Conservation (phyloP, 768 basidiomycete species). For the Mycena polygramma region DNA sequence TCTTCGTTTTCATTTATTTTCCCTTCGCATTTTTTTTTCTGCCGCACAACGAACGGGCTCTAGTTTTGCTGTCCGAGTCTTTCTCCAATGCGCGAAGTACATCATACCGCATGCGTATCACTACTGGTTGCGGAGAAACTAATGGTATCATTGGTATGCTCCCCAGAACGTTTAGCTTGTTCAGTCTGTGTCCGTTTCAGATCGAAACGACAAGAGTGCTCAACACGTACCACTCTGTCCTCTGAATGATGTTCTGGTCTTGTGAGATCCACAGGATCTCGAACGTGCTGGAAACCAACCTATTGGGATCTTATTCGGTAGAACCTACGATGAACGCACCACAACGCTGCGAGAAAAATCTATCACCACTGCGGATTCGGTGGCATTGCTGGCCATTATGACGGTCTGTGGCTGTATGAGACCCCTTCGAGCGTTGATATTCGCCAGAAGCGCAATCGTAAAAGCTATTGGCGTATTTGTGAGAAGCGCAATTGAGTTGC, state of each 20-base stretch:
- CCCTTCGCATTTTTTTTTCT: no score
- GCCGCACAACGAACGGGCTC: no score
- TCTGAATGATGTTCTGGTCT: neutral
- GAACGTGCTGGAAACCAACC: neutral
- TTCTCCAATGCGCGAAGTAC: no score
- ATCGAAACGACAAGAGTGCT: no score
- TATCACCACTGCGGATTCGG: conserved; percentile 6
- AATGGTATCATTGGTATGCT: no score
- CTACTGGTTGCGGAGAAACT: no score
- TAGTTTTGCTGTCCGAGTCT: no score
- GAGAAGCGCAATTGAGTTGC: neutral
- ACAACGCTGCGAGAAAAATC: conserved; percentile 32
- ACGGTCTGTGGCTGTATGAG: no score
- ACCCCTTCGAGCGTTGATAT: neutral
- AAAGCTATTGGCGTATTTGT: neutral
- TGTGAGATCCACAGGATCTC: neutral
- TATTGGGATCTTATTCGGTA: neutral
- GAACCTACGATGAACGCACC: conserved; percentile 21
- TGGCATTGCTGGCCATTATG: neutral
- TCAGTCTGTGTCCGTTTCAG: no score
- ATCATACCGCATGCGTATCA: no score
- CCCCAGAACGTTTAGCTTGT: no score
- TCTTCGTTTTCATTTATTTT: no score
- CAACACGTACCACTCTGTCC: neutral
- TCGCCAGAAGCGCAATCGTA: conserved; percentile 1